Conservation (phyloP, 768 basidiomycete species). For the Russula dissimulans region DNA sequence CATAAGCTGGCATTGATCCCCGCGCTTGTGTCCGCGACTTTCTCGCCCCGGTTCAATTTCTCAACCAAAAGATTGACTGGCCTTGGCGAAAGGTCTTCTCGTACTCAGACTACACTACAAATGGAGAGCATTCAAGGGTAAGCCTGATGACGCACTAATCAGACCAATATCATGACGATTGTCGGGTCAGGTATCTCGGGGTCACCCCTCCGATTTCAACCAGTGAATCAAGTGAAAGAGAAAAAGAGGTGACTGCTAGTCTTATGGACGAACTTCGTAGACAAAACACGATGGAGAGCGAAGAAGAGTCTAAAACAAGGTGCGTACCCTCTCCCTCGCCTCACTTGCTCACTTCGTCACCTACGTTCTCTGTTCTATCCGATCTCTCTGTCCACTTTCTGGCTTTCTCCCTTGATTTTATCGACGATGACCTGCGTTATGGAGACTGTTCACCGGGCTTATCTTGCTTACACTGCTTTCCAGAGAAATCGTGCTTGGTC, state of each 20-base stretch:
- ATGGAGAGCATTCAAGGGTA: slow-evolving; percentile 18
- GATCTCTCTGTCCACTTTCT: background rate
- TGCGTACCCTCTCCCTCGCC: slow-evolving; percentile 25
- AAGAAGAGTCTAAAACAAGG: slow-evolving; percentile 84
- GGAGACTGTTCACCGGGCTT: background rate
- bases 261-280: slow-evolving; percentile 85
- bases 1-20: background rate
- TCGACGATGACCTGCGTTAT: background rate
- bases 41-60: background rate
- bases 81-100: background rate
- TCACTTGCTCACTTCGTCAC: too few relatives aligned
- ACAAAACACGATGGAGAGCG: slow-evolving; percentile 83
- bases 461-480: slow-evolving; percentile 12
- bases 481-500: slow-evolving; percentile 90
- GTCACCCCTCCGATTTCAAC: slow-evolving; percentile 83
- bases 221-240: slow-evolving; percentile 61
- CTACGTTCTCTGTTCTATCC: background rate
- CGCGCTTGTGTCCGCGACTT: background rate
- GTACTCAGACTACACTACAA: background rate
- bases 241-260: slow-evolving; percentile 74
- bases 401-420: background rate
- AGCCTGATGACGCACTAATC: background rate
- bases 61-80: background rate
- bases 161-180: background rate
- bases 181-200: slow-evolving; percentile 53